These are phyloP conservation scores for Raphidocelis subcapitata DNA, from an alignment of 139 green algal species.

Conservation along the genomic window DNA sequence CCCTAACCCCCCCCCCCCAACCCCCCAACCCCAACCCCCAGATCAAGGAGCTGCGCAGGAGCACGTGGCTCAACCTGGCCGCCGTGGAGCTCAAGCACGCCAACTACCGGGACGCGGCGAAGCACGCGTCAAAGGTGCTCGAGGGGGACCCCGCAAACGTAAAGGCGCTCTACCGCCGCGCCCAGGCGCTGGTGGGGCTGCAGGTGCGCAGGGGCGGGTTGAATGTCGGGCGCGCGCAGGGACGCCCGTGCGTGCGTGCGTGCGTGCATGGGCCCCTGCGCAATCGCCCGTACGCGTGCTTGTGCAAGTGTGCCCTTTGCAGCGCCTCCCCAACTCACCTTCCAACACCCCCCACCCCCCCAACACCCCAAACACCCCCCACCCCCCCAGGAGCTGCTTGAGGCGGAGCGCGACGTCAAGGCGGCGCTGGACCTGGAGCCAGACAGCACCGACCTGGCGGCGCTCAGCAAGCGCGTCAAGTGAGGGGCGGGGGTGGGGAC, in stretches of 20 bases:
- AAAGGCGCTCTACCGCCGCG: conserved; percentile 93
- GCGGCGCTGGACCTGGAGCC: conserved; percentile 54
- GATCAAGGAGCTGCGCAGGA: conserved; percentile 70
- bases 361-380: conserved; percentile 26
- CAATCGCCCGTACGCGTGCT: conserved; percentile 4
- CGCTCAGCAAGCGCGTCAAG: conserved; percentile 50
- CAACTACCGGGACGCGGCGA: conserved; percentile 56
- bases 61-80: conserved; percentile 83
- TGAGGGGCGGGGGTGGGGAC: neutral
- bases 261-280: neutral
- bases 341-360: too few relatives aligned
- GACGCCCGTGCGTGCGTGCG: neutral
- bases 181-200: conserved; percentile 57
- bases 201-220: conserved; percentile 6
- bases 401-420: conserved; percentile 79
- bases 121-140: conserved; percentile 70
- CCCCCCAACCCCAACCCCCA: neutral
- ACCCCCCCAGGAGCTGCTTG: conserved; percentile 63
- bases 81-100: conserved; percentile 77
- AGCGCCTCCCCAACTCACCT: too few relatives aligned
- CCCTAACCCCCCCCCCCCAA: neutral
- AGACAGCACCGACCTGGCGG: conserved; percentile 52
- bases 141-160: conserved; percentile 82
- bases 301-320: too few relatives aligned
- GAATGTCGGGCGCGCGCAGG: neutral